A percentile compares a stretch with the other conserved stretches of the same genome.
Evolutionary conservation across 371 early-diverging fungal genomes (phyloP).

Genomic region (Capillidium rhysosporum): DNA sequence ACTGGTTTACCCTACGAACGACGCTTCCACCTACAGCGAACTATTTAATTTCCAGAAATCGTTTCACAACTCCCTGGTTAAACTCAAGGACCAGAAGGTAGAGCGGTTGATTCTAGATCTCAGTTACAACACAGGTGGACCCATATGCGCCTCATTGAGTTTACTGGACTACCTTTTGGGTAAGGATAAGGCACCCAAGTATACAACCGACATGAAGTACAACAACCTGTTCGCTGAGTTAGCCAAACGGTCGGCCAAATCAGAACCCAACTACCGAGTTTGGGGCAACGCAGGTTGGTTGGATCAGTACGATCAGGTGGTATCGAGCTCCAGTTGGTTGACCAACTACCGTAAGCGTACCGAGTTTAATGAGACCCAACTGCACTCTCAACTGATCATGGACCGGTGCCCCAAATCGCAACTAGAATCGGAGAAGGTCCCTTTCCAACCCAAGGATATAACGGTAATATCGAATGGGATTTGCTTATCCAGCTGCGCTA

Average conservation of each 20-base stretch:
- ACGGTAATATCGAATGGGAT: not conserved
- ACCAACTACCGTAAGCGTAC: not conserved
- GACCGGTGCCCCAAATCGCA: not conserved
- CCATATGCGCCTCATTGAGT: not conserved
- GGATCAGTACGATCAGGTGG: not conserved
- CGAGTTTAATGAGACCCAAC: not conserved
- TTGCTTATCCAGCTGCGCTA: not conserved
- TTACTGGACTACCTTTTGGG: not conserved
- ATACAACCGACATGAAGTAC: not conserved
- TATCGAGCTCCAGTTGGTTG: not conserved
- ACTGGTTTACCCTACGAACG: not conserved
- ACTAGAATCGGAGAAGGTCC: not conserved
- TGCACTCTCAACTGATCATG: not conserved
- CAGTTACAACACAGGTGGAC: not conserved
- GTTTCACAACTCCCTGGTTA: not conserved
- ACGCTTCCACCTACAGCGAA: not conserved
- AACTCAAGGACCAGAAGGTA: not conserved
- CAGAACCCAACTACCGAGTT: not conserved
- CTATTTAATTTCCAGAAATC: not conserved
- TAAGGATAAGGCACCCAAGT: not conserved
- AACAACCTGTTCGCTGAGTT: not conserved
- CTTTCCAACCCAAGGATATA: not conserved
- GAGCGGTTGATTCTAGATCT: not conserved
- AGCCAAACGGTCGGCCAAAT: not conserved
- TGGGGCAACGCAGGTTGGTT: not conserved